Base-by-base conservation (phyloP, 2,329 filamentous ascomycete genomes). In the Neofusicoccum umdonicola region DNA sequence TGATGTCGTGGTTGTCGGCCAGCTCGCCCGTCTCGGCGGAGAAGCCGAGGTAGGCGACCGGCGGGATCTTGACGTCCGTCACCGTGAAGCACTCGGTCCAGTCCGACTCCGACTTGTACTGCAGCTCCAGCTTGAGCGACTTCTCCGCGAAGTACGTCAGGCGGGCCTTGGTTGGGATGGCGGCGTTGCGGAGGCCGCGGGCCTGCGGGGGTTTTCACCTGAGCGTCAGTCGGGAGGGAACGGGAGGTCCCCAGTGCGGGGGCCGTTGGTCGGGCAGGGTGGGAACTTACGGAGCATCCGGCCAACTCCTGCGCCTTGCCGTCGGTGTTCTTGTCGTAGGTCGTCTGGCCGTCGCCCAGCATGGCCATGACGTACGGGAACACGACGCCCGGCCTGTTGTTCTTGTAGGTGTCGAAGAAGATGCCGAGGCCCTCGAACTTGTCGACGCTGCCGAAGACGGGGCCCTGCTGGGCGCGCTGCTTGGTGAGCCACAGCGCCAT, bases 301-400 rank as follows among this genome's bases (percentile, higher is more conserved):
- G 93, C 93, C 67, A 97, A 83, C 80, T 99, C 95, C 72, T 91
- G 93, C 65, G 88, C 86, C 84, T 97, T 98, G 76, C 95, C 95
- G 74, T 99, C 95, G 73, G 93, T 93, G 71, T 89, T 88, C 82
- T 97, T 93, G 82, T 98, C 93, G 80, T 99, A 99, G 13, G 83
- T 77, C 6, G 90, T 96, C 75, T 92, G 83, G 67, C 95, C 94
- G 77, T 99, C 95, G 66, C 95, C 95, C 70, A 93, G 84, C 95
- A 98, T 98, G 68, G 93, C 94, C 93, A 98, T 97, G 73, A 99
- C 90, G 75, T 97, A 97, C 58, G 95, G 95, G 80, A 99, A 99
- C 52, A 97, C 91, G 47, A 92, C 90, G 48, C 95, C 95, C 0
- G 95, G 94, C 13, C 95, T 88, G 82, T 97, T 97, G 83, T 99